Conservation (phyloP, 371 early-diverging fungal genomes). For the Apophysomyces trapeziformis region DNA sequence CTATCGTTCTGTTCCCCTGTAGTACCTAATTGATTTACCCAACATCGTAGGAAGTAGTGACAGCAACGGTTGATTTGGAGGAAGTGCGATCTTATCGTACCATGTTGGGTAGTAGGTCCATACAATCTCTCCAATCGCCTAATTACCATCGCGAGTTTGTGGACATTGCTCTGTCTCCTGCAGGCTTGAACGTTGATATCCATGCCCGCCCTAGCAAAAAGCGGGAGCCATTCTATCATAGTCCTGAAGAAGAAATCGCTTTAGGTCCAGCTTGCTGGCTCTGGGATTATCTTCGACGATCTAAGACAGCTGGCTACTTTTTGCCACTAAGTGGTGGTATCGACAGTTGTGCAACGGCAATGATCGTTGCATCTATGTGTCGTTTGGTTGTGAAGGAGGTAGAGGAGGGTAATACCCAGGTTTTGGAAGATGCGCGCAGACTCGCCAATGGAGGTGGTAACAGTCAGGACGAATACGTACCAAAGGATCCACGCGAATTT, state of each 20-base stretch:
- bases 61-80: slow-evolving; percentile 91
- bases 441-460: slow-evolving; percentile 57
- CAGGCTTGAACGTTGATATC: slow-evolving; percentile 47
- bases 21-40: neutral
- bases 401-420: slow-evolving; percentile 65
- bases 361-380: slow-evolving; percentile 96
- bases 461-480: slow-evolving; percentile 65
- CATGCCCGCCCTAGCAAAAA: slow-evolving; percentile 35
- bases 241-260: slow-evolving; percentile 83
- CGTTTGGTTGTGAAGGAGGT: slow-evolving; percentile 79
- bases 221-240: slow-evolving; percentile 55
- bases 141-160: slow-evolving; percentile 71
- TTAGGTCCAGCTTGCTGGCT: slow-evolving; percentile 98
- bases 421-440: slow-evolving; percentile 76
- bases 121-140: slow-evolving; percentile 74
- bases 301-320: slow-evolving; percentile 90
- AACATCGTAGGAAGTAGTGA: slow-evolving; percentile 78
- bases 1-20: slow-evolving; percentile 9
- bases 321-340: slow-evolving; percentile 97
- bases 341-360: slow-evolving; percentile 94
- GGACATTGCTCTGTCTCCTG: slow-evolving; percentile 56
- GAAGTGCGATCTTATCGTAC: slow-evolving; percentile 86
- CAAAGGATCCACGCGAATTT: slow-evolving; percentile 82
- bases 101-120: slow-evolving; percentile 71
- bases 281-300: slow-evolving; percentile 97